phyloP scores from a whole-genome alignment of 768 basidiomycete genomes.

The Lactarius pseudohatsudake region DNA sequence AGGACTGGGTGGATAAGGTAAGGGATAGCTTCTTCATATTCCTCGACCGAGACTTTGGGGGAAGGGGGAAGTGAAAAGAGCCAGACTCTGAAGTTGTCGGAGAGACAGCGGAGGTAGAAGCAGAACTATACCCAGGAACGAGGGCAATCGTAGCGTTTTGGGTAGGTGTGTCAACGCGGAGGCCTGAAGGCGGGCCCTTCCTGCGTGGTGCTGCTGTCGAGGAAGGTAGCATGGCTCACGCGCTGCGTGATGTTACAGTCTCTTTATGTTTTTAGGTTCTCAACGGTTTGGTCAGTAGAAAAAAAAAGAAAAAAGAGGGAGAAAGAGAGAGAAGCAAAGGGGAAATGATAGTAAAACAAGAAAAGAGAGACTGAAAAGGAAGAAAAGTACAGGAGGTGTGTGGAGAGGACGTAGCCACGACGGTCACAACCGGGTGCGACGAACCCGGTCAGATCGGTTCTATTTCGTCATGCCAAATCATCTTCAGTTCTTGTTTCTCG shows the following conservation, averaged over 20 bases:
- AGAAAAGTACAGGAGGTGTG: neutral
- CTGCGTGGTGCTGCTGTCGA: slow-evolving; percentile 41
- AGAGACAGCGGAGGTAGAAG: slow-evolving; percentile 51
- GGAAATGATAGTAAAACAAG: slow-evolving; percentile 28
- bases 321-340: slow-evolving; percentile 24
- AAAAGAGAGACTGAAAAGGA: slow-evolving; percentile 28
- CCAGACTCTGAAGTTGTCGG: slow-evolving; percentile 55
- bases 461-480: slow-evolving; percentile 51
- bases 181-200: slow-evolving; percentile 53
- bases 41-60: slow-evolving; percentile 48
- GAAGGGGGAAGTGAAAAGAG: slow-evolving; percentile 43
- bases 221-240: slow-evolving; percentile 33
- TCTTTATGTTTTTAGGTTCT: slow-evolving; percentile 3
- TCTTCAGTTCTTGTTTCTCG: slow-evolving; percentile 54
- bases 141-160: slow-evolving; percentile 50
- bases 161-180: slow-evolving; percentile 58
- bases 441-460: neutral
- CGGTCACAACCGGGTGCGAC: slow-evolving; percentile 11
- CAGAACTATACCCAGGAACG: slow-evolving; percentile 43
- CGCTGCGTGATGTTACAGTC: slow-evolving; percentile 33
- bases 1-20: slow-evolving; percentile 60
- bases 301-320: slow-evolving; percentile 31
- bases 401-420: slow-evolving; percentile 2
- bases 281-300: slow-evolving; percentile 7
- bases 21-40: slow-evolving; percentile 81